Evolutionary conservation across 1,284 basidiomycete genomes (phyloP).

Genomic region (Tausonia pullulans): DNA sequence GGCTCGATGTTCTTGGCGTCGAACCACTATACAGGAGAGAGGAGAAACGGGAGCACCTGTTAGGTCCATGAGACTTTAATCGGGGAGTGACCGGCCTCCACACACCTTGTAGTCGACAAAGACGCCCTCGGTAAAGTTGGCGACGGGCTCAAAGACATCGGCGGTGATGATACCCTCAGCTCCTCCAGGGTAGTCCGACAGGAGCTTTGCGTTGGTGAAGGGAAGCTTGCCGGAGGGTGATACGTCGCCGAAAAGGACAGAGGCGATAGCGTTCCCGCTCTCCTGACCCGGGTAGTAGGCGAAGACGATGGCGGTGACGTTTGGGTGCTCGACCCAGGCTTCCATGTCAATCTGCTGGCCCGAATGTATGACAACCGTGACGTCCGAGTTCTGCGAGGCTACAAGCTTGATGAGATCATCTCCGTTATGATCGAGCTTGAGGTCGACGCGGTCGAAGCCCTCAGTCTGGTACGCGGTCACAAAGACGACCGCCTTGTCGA

Average conservation of each 20-base stretch:
- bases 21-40: conserved; percentile 30
- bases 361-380: conserved; percentile 8
- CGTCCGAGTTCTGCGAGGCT: background rate
- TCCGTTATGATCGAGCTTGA: conserved; percentile 29
- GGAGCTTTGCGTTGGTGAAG: conserved; percentile 38
- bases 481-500: too few species aligned
- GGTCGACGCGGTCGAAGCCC: conserved; percentile 22
- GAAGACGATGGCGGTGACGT: conserved; percentile 15
- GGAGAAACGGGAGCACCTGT: background rate
- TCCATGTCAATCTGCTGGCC: conserved; percentile 25
- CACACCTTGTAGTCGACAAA: conserved; percentile 33
- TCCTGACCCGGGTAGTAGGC: conserved; percentile 17
- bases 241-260: conserved; percentile 14
- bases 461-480: conserved; percentile 18
- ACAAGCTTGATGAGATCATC: conserved; percentile 10
- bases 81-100: background rate
- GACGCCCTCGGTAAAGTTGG: conserved; percentile 33
- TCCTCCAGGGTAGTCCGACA: conserved; percentile 32
- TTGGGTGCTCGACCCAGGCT: conserved; percentile 12
- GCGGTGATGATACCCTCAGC: conserved; percentile 27
- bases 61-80: background rate
- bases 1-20: conserved; percentile 35
- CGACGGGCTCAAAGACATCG: conserved; percentile 19
- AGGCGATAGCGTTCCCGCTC: conserved; percentile 21
- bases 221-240: conserved; percentile 29